A percentile compares a stretch with the other conserved stretches of the same genome.
Conservation (phyloP, 257 asterid species). For the Nicotiana noctiflora region DNA sequence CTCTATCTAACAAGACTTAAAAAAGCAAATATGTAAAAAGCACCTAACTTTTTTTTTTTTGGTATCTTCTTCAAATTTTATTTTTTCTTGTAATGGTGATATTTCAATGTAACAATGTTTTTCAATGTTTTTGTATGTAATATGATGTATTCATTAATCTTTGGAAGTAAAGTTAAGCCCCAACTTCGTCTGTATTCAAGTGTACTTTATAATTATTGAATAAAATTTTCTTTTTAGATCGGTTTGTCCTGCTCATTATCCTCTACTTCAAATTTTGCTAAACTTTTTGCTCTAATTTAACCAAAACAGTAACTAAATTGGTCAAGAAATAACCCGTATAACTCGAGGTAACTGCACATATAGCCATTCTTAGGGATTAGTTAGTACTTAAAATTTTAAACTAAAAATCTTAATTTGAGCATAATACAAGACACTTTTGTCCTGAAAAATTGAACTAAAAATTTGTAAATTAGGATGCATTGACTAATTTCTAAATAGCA, state of each 20-base stretch:
- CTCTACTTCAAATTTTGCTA: neutral
- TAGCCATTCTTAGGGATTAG: too few relatives aligned
- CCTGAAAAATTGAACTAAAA: too few relatives aligned
- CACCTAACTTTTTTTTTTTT: neutral
- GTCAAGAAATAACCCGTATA: neutral
- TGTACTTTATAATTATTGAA: neutral
- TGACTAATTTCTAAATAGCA: too few relatives aligned
- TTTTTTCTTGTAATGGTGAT: neutral
- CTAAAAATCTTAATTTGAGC: too few relatives aligned
- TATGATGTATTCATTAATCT: neutral
- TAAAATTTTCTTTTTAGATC: neutral
- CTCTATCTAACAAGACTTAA: neutral
- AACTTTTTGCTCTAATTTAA: neutral
- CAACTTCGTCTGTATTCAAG: neutral
- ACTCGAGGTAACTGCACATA: too few relatives aligned
- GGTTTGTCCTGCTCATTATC: neutral
- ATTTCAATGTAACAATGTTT: neutral
- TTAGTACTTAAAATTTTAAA: too few relatives aligned
- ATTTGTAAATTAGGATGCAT: too few relatives aligned
- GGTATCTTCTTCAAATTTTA: neutral
- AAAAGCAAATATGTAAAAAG: neutral
- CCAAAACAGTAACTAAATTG: neutral
- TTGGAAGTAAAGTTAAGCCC: neutral
- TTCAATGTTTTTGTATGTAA: neutral
- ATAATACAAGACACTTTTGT: too few relatives aligned